Base-by-base conservation (phyloP, 2,329 filamentous ascomycete genomes). In the Epichloe gansuensis region DNA sequence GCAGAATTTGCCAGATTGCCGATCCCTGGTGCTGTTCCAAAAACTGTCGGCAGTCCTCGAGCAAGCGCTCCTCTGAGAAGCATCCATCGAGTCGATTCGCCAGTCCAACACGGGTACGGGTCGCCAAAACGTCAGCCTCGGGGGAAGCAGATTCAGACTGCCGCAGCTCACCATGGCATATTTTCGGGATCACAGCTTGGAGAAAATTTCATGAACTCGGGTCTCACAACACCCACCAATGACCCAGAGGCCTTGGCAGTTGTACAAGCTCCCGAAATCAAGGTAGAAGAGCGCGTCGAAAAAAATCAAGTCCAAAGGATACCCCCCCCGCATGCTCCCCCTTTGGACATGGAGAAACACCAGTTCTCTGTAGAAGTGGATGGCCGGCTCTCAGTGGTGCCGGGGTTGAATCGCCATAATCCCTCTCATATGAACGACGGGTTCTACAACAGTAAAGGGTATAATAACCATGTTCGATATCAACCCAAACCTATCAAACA, bases 121-220 rank as follows among this genome's bases (percentile, higher is more conserved):
- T 54, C 62, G 8, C 58, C 60, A 17, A 57, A 57, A 17, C 56
- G 53, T 13, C 57, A 55, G 39, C 49, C 54, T 35, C 23, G 35
- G 49, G 23, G 23, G 23, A 31, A 13, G 9, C 39, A 47, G 13
- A 47, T 23, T 12, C 41, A 43, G 39, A 35, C 45, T 49, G 50
- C 35, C 39, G 46, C 40, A 23, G 25, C 17, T 25, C 56, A 56
- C 21, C 52, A 52, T 15, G 63, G 61, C 9, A 52, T 69, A n/a
- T 70, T 70, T 41, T 63, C 60, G 31, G 68, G 68, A 5, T 70
- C 68, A 4, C 66, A 70, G 53, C 62, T 70, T 5, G 66, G 65
- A 12, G 68, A 70, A 9, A 63, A 62, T 45, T 70, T 70, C 41
- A 68, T 70, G 66, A 62, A 65, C 21, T 70, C 68, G 31, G 64